Evolutionary conservation across 192 early-diverging fungal species (phyloP), one percentile per base, ranked within the genome.

Genomic region (Backusella luteola): DNA sequence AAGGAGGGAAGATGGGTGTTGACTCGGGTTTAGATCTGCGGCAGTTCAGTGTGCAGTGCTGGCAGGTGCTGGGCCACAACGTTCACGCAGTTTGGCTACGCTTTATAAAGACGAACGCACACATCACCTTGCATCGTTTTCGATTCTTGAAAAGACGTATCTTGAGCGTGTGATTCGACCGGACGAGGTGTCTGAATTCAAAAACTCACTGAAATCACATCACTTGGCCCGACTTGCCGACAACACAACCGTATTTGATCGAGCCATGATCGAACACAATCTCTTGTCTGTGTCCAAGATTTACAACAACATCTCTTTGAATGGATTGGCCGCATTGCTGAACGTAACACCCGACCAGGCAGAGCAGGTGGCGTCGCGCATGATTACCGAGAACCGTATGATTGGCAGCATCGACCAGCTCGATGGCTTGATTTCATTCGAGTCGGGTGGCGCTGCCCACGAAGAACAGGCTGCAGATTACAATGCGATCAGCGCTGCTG

Each of bases 241-340:
- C 67, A 89, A 91, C 34, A 91, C 89, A 26, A 95, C 94, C 8
- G 94, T 96, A 1, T 86, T 99, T 21, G 95, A 95, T 79, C 88
- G 94, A 2, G 97, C 96, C 8, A 95, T 99, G 29, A 96, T 94
- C 49, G 96, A 99, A 83, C 97, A 99, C 85, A 99, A 99, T 80
- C 78, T 94, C 23, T 86, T 98, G 53, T 89, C 95, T 17, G 91
- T 95, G 1, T 94, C 93, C 75, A 93, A 92, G 75, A 89, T 99
- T 66, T 99, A 99, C 83, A 91, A 94, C 75, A 96, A 94, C 79
- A 97, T 99, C 56, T 87, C 87, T 38, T 96, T 99, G 78, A 90
- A 89, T 46, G 93, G 98, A 79, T 86, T 99, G 34, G 94, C 93
- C 3, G 85, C 83, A 6, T 80, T 95, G 71, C 80, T 99, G 21